A percentile compares a stretch with the other conserved stretches of the same genome.
These are phyloP conservation scores for Suillus occidentalis DNA, from an alignment of 768 basidiomycete genomes.

Conservation along the genomic window DNA sequence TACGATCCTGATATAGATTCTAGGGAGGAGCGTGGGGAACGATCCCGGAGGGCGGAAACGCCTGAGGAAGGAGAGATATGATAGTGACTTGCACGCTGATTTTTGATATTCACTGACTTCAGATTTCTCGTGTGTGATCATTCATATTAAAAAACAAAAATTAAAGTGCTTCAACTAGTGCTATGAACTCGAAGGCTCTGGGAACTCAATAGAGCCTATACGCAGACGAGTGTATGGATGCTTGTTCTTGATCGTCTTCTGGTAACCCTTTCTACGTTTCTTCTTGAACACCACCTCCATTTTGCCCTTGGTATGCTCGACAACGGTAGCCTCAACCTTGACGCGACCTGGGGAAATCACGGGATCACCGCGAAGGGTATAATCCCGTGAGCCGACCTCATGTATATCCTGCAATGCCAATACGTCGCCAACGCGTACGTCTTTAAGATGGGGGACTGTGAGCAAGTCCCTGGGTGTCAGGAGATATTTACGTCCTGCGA, in stretches of 20 bases:
- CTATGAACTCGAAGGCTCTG: slow-evolving; percentile 32
- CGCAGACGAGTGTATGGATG: slow-evolving; percentile 94
- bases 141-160: not conserved
- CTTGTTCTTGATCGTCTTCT: slow-evolving; percentile 91
- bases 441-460: slow-evolving; percentile 88
- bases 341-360: slow-evolving; percentile 65
- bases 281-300: slow-evolving; percentile 95
- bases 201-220: slow-evolving; percentile 75
- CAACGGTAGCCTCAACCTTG: slow-evolving; percentile 82
- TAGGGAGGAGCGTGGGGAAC: slow-evolving; percentile 41
- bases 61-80: slow-evolving; percentile 90
- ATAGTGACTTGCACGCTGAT: slow-evolving; percentile 16
- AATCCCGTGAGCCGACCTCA: slow-evolving; percentile 95
- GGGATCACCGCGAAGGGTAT: slow-evolving; percentile 81
- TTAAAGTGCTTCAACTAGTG: slow-evolving; percentile 10
- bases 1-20: slow-evolving; percentile 50
- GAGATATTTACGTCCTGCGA: slow-evolving; percentile 87
- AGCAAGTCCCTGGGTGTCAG: slow-evolving; percentile 89
- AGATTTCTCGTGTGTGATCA: not conserved
- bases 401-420: slow-evolving; percentile 83
- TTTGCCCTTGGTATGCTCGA: slow-evolving; percentile 94
- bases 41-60: slow-evolving; percentile 60
- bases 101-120: not conserved
- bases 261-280: slow-evolving; percentile 98
- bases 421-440: slow-evolving; percentile 82